These are phyloP conservation scores for Ephemerocybe angulata DNA, from an alignment of 768 basidiomycete genomes.

Conservation along the genomic window DNA sequence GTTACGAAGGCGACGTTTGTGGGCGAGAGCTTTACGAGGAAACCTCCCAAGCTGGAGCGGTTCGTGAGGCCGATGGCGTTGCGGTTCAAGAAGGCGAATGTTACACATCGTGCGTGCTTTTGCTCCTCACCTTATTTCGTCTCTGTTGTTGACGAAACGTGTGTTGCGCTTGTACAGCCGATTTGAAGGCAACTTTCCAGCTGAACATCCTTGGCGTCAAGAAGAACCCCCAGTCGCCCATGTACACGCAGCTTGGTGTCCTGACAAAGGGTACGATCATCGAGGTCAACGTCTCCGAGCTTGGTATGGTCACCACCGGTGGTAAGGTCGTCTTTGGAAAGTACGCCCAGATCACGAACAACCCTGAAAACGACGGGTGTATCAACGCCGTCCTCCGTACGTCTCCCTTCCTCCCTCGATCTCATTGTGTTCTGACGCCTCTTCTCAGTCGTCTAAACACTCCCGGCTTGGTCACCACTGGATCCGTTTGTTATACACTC, in stretches of 20 bases:
- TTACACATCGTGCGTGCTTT: conserved; percentile 84
- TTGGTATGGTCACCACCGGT: conserved; percentile 95
- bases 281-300: conserved; percentile 97
- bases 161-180: conserved; percentile 51
- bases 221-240: conserved; percentile 98
- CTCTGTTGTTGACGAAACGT: conserved; percentile 1
- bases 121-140: background rate
- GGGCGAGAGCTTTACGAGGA: conserved; percentile 95
- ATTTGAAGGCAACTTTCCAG: conserved; percentile 98
- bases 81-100: conserved; percentile 97
- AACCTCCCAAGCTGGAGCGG: conserved; percentile 98
- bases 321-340: conserved; percentile 94
- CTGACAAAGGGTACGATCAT: conserved; percentile 98
- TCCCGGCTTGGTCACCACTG: background rate
- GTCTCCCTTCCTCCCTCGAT: conserved; percentile 31
- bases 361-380: conserved; percentile 95
- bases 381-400: conserved; percentile 90
- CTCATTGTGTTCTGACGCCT: background rate
- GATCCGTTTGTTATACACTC: background rate
- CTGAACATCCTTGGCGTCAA: conserved; percentile 96
- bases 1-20: conserved; percentile 99
- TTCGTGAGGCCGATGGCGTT: conserved; percentile 98
- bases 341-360: conserved; percentile 92
- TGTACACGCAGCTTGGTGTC: conserved; percentile 95
- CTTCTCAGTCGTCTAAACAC: conserved; percentile 5